Percentiles rank a stretch among this genome's conserved stretches.
Evolutionary conservation across 2,329 filamentous ascomycete species (phyloP).

Genomic region (Tolypocladium capitatum): DNA sequence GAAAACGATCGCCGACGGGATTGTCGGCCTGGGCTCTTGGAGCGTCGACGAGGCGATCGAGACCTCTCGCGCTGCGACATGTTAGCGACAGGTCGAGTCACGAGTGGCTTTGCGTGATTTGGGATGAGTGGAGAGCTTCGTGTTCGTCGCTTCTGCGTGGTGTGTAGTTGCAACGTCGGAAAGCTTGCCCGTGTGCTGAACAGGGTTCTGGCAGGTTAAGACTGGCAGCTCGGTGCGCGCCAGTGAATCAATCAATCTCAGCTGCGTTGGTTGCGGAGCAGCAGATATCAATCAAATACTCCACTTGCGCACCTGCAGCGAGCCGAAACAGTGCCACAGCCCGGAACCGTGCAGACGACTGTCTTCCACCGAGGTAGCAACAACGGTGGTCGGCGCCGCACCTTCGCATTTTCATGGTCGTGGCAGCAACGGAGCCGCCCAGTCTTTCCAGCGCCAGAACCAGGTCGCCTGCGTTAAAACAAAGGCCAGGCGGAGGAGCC

Average conservation of each 20-base stretch:
- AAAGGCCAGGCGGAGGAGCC: slow-evolving; percentile 4
- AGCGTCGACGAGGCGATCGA: slow-evolving; percentile 68
- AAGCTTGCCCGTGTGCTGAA: background rate
- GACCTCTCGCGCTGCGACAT: slow-evolving; percentile 64
- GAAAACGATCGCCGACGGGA: slow-evolving; percentile 65
- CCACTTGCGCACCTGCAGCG: slow-evolving; percentile 2
- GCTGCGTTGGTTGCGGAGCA: background rate
- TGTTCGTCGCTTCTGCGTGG: background rate
- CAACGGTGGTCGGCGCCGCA: background rate
- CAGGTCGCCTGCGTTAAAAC: background rate
- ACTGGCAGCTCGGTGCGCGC: background rate
- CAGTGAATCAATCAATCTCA: background rate
- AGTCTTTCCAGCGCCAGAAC: background rate
- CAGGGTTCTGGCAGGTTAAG: background rate
- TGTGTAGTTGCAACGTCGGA: background rate
- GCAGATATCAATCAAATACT: background rate
- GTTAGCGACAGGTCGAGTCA: slow-evolving; percentile 10
- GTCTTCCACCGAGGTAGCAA: background rate
- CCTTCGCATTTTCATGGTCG: background rate
- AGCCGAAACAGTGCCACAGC: slow-evolving; percentile 1
- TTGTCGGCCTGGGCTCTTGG: slow-evolving; percentile 64
- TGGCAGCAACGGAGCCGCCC: background rate
- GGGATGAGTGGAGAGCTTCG: background rate
- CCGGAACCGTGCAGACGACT: background rate
- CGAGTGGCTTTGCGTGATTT: background rate